Evolutionary conservation across 2,329 filamentous ascomycete species (phyloP).

Genomic region (Diaporthe citrichinensis): DNA sequence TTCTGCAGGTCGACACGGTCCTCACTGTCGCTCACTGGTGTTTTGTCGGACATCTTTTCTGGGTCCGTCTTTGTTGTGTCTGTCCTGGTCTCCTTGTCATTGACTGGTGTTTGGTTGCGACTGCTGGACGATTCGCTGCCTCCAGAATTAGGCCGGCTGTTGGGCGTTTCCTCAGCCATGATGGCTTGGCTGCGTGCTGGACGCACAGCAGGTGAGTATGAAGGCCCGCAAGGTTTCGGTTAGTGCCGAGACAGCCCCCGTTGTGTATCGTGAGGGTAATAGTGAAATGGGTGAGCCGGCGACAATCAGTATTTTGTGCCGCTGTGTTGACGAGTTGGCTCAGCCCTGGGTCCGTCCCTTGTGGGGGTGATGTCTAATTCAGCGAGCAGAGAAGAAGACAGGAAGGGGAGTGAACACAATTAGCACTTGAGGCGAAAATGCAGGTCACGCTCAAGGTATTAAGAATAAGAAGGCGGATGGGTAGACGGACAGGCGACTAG

Average conservation of each 20-base stretch:
- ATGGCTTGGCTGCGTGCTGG: conserved; percentile 22
- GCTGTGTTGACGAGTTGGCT: neutral
- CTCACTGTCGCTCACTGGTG: conserved; percentile 17
- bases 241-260: neutral
- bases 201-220: conserved; percentile 11
- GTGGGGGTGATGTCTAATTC: neutral
- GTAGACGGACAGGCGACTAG: neutral
- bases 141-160: conserved; percentile 1
- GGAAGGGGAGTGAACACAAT: neutral
- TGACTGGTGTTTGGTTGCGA: neutral
- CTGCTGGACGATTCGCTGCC: neutral
- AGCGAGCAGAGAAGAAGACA: neutral
- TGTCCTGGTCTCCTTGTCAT: conserved; percentile 11
- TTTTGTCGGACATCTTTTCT: neutral
- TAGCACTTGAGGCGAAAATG: neutral
- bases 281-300: neutral
- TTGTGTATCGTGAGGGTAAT: neutral
- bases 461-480: conserved; percentile 25
- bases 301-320: neutral
- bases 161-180: conserved; percentile 34
- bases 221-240: neutral
- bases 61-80: neutral
- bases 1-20: conserved; percentile 51
- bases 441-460: conserved; percentile 12
- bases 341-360: neutral